Evolutionary conservation across 345 rosid species (phyloP).

Genomic region (Acer yangbiense): DNA sequence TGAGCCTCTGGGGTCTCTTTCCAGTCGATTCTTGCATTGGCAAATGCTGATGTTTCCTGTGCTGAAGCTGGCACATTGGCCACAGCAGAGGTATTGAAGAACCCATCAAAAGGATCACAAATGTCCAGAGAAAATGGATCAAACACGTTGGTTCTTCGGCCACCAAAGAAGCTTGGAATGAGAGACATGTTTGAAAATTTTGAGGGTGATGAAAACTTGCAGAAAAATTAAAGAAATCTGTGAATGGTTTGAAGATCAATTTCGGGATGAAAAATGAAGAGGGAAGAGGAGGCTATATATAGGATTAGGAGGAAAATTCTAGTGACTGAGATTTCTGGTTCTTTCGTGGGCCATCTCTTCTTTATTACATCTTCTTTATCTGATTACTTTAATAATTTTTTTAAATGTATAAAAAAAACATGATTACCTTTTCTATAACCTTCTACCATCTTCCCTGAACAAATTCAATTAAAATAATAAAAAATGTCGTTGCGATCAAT

Average conservation of each 20-base stretch:
- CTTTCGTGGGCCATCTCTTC: not conserved
- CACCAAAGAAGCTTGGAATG: conserved; percentile 43
- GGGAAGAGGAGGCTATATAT: not conserved
- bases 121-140: conserved; percentile 38
- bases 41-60: conserved; percentile 29
- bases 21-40: conserved; percentile 43
- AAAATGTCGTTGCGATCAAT: no score
- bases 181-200: conserved; percentile 29
- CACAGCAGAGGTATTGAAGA: conserved; percentile 10
- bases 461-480: not conserved
- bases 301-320: conserved; percentile 3
- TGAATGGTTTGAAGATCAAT: not conserved
- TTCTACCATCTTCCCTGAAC: not conserved
- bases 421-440: not conserved
- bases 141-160: conserved; percentile 29
- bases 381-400: no score
- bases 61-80: conserved; percentile 24
- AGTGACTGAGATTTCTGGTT: conserved; percentile 2
- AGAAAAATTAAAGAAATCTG: no score
- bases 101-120: conserved; percentile 32
- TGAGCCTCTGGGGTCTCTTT: conserved; percentile 48
- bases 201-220: not conserved
- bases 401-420: no score
- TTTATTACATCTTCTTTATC: no score
- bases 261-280: not conserved